These are phyloP conservation scores for Bipolaris oryzae DNA, from an alignment of 2,329 filamentous ascomycete genomes.

Conservation along the genomic window DNA sequence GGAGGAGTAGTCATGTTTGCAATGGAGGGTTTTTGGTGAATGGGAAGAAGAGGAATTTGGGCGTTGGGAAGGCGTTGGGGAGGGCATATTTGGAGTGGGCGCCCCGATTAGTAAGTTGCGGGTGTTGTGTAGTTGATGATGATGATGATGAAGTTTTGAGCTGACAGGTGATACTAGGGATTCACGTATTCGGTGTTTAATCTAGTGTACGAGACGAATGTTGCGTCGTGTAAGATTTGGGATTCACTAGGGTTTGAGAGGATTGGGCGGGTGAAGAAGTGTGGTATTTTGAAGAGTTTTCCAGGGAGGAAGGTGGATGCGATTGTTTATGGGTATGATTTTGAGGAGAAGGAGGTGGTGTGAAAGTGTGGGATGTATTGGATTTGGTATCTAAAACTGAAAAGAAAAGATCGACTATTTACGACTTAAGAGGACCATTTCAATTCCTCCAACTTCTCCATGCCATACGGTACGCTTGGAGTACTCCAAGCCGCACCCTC, in stretches of 20 bases:
- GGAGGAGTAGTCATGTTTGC: not conserved
- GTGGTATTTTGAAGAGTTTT: not conserved
- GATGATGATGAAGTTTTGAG: not conserved
- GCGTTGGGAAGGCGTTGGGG: not conserved
- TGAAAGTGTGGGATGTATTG: not conserved
- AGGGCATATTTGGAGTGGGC: not conserved
- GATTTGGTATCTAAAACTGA: not conserved
- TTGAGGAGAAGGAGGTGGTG: not conserved
- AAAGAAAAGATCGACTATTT: not conserved
- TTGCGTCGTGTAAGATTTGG: not conserved
- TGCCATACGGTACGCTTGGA: not conserved
- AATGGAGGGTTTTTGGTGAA: not conserved
- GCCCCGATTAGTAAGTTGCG: not conserved
- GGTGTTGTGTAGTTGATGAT: not conserved
- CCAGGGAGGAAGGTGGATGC: not conserved
- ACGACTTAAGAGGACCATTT: not conserved
- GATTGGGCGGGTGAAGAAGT: not conserved
- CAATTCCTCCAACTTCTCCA: not conserved
- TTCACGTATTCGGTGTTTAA: not conserved
- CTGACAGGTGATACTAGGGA: not conserved
- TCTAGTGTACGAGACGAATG: not conserved
- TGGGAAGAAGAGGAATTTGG: not conserved
- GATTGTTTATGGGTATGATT: not conserved
- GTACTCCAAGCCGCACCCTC: not conserved
- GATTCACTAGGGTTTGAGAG: not conserved